Evolutionary conservation across 441 rosid species (phyloP), one percentile per base, ranked within the genome.

Genomic region (Populus hybrid): DNA sequence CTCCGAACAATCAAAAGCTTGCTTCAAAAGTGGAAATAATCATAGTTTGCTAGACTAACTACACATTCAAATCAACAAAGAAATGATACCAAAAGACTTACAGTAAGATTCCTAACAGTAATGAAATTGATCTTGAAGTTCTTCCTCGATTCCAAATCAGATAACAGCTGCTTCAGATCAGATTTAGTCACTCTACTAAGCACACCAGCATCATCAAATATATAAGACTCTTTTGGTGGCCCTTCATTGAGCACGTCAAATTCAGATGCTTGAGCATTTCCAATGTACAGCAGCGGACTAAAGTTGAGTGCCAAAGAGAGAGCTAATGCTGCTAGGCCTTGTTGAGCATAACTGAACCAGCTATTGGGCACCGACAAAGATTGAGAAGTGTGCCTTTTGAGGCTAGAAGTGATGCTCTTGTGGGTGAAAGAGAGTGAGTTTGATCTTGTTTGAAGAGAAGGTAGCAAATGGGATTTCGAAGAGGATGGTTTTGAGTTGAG

Each of bases 21-120:
- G 66, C 66, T 63, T 63, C 66, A 23, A 63, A 23, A 23, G 66
- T 21, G 28, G 24, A 21, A 9, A 23, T 63, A 21, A 0, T 10
- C 21, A 68, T 32, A 12, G 18, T 34, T 7, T 32, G 11, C 21
- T 16, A 32, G 16, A 34, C 36, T 34, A 30, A 1, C 6, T 14
- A 18, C 35, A 30, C 11, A 30, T 28, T 28, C 16, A 70, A 11
- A 18, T 61, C 65, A 23, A 36, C 18, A 11, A 38, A 6, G 57
- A 70, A 11, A 42, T 21, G 8, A 40, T n/a, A 35, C 46, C 12
- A 66, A 26, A 76, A 71, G 73, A 83, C 97, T 89, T 85, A 95
- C 99, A 32, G 97, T 94, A 70, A 95, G 97, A 85, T 95, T 95
- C 77, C 99, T 87, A 76, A 95, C 92, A 81, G 98, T 94, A 78